Conservation (phyloP, 2,329 filamentous ascomycete species). For the Ophiostoma angusticollis region DNA sequence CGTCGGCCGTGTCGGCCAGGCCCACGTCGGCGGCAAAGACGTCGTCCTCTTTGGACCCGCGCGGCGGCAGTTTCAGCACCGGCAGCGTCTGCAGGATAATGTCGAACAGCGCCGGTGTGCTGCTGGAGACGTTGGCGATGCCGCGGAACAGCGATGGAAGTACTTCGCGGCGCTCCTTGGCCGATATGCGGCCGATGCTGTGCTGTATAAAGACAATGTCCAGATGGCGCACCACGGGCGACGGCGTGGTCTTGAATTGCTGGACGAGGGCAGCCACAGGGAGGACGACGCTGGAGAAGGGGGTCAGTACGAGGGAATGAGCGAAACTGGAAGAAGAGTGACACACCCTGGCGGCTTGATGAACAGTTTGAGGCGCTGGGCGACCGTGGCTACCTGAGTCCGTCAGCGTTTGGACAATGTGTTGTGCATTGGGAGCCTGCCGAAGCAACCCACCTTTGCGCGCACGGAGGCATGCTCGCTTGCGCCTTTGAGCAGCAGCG, state of each 20-base stretch:
- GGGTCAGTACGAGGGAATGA: neutral
- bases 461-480: slow-evolving; percentile 72
- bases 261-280: slow-evolving; percentile 75
- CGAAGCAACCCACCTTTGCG: slow-evolving; percentile 49
- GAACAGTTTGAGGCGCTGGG: slow-evolving; percentile 40
- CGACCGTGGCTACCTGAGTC: slow-evolving; percentile 35
- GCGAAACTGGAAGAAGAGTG: neutral
- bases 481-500: slow-evolving; percentile 72
- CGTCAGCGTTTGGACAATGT: no score
- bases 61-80: slow-evolving; percentile 56
- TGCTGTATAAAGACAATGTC: slow-evolving; percentile 84
- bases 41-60: slow-evolving; percentile 67
- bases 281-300: slow-evolving; percentile 48
- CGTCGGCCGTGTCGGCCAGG: slow-evolving; percentile 54
- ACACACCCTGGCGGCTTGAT: slow-evolving; percentile 37
- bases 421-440: no score
- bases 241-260: slow-evolving; percentile 73
- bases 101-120: slow-evolving; percentile 58
- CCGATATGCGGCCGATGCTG: slow-evolving; percentile 43
- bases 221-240: slow-evolving; percentile 69
- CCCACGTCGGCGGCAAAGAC: slow-evolving; percentile 53
- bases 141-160: slow-evolving; percentile 58
- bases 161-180: slow-evolving; percentile 54
- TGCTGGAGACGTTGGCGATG: slow-evolving; percentile 45
- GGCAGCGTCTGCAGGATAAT: slow-evolving; percentile 66